These are phyloP conservation scores for Suillus alpinus DNA, from an alignment of 768 basidiomycete species.

Conservation along the genomic window DNA sequence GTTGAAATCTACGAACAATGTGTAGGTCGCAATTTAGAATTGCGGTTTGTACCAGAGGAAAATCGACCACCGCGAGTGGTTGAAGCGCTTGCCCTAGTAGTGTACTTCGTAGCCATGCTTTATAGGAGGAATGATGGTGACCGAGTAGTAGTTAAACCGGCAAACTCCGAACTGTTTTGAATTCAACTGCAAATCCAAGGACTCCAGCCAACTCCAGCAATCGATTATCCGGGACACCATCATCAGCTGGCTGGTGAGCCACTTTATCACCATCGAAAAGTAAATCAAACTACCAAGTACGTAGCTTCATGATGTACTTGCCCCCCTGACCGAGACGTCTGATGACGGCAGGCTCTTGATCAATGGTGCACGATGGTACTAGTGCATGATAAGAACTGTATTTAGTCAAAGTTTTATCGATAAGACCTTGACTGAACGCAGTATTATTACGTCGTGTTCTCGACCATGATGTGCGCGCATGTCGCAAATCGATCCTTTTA, in stretches of 20 bases:
- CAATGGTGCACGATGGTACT: not conserved
- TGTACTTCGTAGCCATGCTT: not conserved
- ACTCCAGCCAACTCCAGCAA: too few relatives aligned
- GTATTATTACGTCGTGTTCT: not conserved
- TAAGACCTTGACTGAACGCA: not conserved
- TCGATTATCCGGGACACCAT: not conserved
- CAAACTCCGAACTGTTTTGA: not conserved
- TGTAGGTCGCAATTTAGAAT: slow-evolving; percentile 16
- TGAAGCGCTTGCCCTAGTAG: not conserved
- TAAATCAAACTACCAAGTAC: not conserved
- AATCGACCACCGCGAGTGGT: not conserved
- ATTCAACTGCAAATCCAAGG: not conserved
- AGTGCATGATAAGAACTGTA: not conserved
- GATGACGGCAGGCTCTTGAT: not conserved
- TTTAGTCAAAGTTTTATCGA: not conserved
- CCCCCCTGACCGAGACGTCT: not conserved
- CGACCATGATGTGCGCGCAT: not conserved
- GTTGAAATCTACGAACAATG: slow-evolving; percentile 21
- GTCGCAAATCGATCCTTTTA: not conserved
- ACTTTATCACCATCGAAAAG: not conserved
- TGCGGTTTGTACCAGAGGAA: slow-evolving; percentile 4
- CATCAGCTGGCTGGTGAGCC: not conserved
- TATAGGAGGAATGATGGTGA: not conserved
- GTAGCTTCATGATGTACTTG: not conserved
- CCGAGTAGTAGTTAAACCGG: too few relatives aligned